Base-by-base conservation (phyloP, 2,329 filamentous ascomycete genomes). In the Raffaelea albimanens region DNA sequence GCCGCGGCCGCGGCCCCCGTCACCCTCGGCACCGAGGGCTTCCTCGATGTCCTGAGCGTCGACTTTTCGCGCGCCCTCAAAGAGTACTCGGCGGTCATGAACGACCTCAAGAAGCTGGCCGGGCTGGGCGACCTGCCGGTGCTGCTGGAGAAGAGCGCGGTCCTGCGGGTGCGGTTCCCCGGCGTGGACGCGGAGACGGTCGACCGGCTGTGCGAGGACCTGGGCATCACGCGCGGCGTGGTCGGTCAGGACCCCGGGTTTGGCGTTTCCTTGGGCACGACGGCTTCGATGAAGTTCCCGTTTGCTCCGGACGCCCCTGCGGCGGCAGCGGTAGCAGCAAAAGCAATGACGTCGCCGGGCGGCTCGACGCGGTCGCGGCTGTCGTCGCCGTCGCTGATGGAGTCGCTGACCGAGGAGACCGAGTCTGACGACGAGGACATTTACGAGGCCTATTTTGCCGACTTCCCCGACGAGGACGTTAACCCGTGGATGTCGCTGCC, bases 41-140 rank as follows among this genome's bases (percentile, higher is more conserved):
- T 97, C 57, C 75, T 97, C 55, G 86, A 95, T 55, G 74, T 88
- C 25, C 78, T 98, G 9, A 87, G 87, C 19, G 78, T 83, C 40
- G 93, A 98, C 67, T 96, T 98, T 63, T 84, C 85, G 2, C 83
- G 88, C 45, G 83, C 88, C 1, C 67, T 96, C 51, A 87, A 91
- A 64, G 90, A 96, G 55, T 73, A 96, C 18, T 81, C 86, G 2
- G 78, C 80, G 5, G 76, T 91, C 1, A 76, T 93, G 58, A 84
- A 83, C 44, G 93, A 98, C 58, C 71, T 98, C 7, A 85, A 87
- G 58, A 79, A 80, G 33, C 71, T 98, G 1, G 78, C 88, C 1
- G 68, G 73, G 1, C 65, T 97, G 1, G 93, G 93, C 1, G 89
- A 96, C 59, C 68, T 98, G 19, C 89, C 91, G 0, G 79, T 97